phyloP scores from a whole-genome alignment of 1,139 yeast genomes.

The Candida sanyaensis region DNA sequence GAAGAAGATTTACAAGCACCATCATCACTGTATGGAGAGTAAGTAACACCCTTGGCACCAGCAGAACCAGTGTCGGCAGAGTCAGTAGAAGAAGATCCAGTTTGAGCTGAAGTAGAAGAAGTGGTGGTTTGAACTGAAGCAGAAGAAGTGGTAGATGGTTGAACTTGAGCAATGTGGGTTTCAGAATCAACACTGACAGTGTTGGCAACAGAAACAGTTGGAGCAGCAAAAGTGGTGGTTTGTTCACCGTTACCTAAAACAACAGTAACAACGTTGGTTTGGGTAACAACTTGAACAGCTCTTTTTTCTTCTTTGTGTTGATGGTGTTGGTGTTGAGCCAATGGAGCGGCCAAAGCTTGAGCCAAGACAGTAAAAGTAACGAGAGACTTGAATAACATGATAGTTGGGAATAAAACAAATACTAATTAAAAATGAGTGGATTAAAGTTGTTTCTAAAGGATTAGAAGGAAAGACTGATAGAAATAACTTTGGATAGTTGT shows the following conservation, averaged over 20 bases:
- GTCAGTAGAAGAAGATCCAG: conserved; percentile 28
- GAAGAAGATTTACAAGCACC: conserved; percentile 73
- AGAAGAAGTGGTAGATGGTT: conserved; percentile 18
- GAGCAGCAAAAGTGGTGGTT: conserved; percentile 22
- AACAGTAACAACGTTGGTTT: conserved; percentile 34
- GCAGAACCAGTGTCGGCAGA: conserved; percentile 16
- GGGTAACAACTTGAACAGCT: conserved; percentile 38
- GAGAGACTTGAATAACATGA: conserved; percentile 50
- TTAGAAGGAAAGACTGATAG: conserved; percentile 13
- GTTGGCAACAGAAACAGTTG: conserved; percentile 23
- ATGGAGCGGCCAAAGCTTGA: conserved; percentile 25
- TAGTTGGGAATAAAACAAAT: background rate
- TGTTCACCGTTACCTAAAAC: conserved; percentile 35
- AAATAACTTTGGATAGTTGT: conserved; percentile 5
- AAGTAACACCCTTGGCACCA: conserved; percentile 67
- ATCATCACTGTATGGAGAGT: conserved; percentile 72
- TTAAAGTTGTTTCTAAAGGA: conserved; percentile 8
- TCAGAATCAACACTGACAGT: conserved; percentile 7
- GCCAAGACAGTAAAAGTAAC: conserved; percentile 37
- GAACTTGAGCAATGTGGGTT: conserved; percentile 19
- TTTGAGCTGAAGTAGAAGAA: conserved; percentile 20
- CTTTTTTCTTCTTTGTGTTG: conserved; percentile 45
- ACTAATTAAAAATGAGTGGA: conserved; percentile 6
- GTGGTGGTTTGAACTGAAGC: conserved; percentile 16
- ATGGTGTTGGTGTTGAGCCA: conserved; percentile 36